These are phyloP conservation scores for Blastobotrys aristatus DNA, from an alignment of 1,139 yeast species.

Conservation along the genomic window DNA sequence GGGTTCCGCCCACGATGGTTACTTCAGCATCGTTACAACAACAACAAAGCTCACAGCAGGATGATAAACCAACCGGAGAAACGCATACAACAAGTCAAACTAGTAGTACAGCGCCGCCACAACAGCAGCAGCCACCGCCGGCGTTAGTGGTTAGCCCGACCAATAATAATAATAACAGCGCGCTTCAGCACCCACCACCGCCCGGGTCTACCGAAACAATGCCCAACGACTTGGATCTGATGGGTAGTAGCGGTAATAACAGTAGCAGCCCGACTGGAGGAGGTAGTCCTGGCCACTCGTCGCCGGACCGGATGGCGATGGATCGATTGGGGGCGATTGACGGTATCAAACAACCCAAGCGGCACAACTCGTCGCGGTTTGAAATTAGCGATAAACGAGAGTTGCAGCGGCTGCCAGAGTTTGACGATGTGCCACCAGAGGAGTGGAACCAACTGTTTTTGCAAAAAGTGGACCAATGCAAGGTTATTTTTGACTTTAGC, in stretches of 20 bases:
- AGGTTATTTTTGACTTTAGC: slow-evolving; percentile 85
- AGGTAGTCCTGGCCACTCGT: slow-evolving; percentile 13
- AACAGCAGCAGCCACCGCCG: slow-evolving; percentile 5
- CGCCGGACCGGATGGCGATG: slow-evolving; percentile 25
- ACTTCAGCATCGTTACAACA: background rate
- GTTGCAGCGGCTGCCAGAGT: slow-evolving; percentile 75
- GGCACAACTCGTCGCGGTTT: slow-evolving; percentile 91
- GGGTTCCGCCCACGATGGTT: background rate
- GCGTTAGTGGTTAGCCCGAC: slow-evolving; percentile 11
- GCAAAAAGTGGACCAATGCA: slow-evolving; percentile 90
- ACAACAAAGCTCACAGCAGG: slow-evolving; percentile 1
- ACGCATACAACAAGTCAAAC: background rate
- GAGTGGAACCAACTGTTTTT: slow-evolving; percentile 78
- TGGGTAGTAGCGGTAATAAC: slow-evolving; percentile 11
- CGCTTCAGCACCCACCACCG: slow-evolving; percentile 28
- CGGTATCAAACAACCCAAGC: slow-evolving; percentile 69
- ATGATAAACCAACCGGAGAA: background rate
- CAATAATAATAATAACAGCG: background rate
- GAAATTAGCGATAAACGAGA: slow-evolving; percentile 71
- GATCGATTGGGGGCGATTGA: slow-evolving; percentile 47
- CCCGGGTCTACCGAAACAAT: slow-evolving; percentile 38
- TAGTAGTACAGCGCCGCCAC: background rate
- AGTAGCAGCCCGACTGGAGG: too few species aligned
- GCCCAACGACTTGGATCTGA: slow-evolving; percentile 36
- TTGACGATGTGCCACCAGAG: slow-evolving; percentile 85